phyloP scores from a whole-genome alignment of 129 eudicot genomes.

The Helianthus annuus region DNA sequence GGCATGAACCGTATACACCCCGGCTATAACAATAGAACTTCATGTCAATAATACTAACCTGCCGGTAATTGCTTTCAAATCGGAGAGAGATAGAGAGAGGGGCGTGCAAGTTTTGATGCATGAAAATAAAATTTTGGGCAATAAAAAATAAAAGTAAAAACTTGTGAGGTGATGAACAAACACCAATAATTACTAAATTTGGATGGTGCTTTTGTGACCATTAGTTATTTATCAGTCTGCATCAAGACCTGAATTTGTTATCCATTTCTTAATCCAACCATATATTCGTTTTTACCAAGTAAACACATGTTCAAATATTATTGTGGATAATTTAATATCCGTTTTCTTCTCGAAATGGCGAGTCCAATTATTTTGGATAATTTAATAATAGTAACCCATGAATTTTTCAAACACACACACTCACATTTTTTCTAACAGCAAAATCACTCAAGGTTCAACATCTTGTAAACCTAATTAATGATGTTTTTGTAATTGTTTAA shows the following conservation, averaged over 20 bases:
- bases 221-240: background rate
- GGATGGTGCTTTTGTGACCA: conserved; percentile 26
- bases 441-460: too few species aligned
- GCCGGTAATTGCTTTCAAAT: background rate
- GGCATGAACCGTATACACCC: background rate
- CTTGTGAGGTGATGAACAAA: conserved; percentile 21
- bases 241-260: conserved; percentile 13
- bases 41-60: conserved; percentile 3
- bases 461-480: too few species aligned
- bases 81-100: background rate
- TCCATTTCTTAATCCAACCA: conserved; percentile 23
- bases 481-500: too few species aligned
- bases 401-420: too few species aligned
- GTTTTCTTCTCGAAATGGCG: too few species aligned
- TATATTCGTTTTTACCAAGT: background rate
- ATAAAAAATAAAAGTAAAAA: background rate
- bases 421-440: too few species aligned
- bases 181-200: conserved; percentile 20
- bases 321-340: background rate
- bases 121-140: background rate
- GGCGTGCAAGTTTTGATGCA: conserved; percentile 9
- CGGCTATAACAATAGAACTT: background rate
- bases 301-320: conserved; percentile 1
- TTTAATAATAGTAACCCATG: too few species aligned
- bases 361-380: too few species aligned